phyloP scores from a whole-genome alignment of 2,329 filamentous ascomycete genomes.

The Parafenestella ontariensis region DNA sequence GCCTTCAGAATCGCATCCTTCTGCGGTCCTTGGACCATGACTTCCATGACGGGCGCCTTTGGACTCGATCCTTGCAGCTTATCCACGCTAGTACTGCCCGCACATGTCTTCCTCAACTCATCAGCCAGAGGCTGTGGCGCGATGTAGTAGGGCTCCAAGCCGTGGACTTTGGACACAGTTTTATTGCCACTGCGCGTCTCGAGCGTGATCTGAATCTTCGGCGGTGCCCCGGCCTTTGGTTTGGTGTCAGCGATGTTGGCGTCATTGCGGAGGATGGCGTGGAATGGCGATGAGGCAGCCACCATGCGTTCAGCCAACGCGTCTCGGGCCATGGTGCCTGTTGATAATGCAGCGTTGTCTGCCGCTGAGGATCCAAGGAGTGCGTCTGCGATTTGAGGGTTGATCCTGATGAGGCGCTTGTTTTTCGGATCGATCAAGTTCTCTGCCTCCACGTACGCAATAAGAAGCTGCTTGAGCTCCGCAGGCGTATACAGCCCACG shows the following conservation, averaged over 20 bases:
- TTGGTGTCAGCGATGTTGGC: slow-evolving; percentile 55
- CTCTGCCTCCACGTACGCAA: slow-evolving; percentile 66
- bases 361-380: slow-evolving; percentile 62
- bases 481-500: slow-evolving; percentile 65
- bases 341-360: slow-evolving; percentile 64
- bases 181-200: slow-evolving; percentile 73
- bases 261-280: slow-evolving; percentile 62
- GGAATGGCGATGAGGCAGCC: slow-evolving; percentile 62
- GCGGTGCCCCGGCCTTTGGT: slow-evolving; percentile 66
- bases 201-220: slow-evolving; percentile 65
- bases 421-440: slow-evolving; percentile 64
- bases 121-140: slow-evolving; percentile 67
- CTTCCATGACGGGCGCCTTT: slow-evolving; percentile 69
- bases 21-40: slow-evolving; percentile 73
- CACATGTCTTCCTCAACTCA: slow-evolving; percentile 71
- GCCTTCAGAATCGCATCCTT: slow-evolving; percentile 66
- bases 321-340: slow-evolving; percentile 66
- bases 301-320: slow-evolving; percentile 66
- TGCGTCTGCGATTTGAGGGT: slow-evolving; percentile 68
- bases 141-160: slow-evolving; percentile 68
- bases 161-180: slow-evolving; percentile 68
- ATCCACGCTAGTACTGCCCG: slow-evolving; percentile 70
- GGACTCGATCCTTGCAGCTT: slow-evolving; percentile 66
- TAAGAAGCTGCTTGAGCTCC: slow-evolving; percentile 65
- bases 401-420: slow-evolving; percentile 66